Base-by-base conservation (phyloP, 768 basidiomycete genomes). In the Auriculariales sp. region DNA sequence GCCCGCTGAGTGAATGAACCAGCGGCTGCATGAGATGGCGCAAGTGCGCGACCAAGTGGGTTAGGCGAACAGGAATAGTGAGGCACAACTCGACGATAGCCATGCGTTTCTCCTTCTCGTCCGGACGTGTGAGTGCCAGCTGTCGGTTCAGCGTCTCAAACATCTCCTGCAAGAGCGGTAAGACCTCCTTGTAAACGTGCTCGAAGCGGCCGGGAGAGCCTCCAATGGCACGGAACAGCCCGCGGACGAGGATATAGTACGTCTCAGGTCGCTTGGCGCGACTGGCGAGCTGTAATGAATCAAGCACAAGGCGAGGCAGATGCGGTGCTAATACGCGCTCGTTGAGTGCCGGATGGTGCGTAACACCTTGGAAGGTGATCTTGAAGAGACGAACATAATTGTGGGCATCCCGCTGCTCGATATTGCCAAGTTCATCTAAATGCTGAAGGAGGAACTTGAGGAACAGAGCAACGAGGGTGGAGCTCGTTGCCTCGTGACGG, bases 21-120 rank as follows among this genome's bases (percentile, higher is more conserved):
- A 99, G 73, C 0, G 95, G 95, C 56, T 90, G 86, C 93, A 98
- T 97, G 50, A 99, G 73, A 59, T 97, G 93, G 14, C 81, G 79
- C 46, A 99, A 77, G 66, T 95, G 90, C 1, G 95, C 95, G 17
- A 98, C 77, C 28, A 99, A 79, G 64, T 98, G 92, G 1, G 93
- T 97, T 15, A 99, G 71, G 31, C 95, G 84, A 28, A 98, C 72
- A 2, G 95, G 95, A 19, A 98, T 94, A 3, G 95, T 99, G 46
- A 99, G 78, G 62, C 90, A 94, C 42, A 99, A 79, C 60, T 99
- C 95, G 50, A 94, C 92, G 57, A 98, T 87, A 70, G 97, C 82
- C 63, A 99, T 95, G 48, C 85, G 75, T 48, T 77, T 77, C 55
- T 69, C 12, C 31, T 62, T 58, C 51, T 66, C 72, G n/a, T 86